Evolutionary conservation across 1,139 yeast genomes (phyloP).

Genomic region (Pneumocystis oryctolagi): DNA sequence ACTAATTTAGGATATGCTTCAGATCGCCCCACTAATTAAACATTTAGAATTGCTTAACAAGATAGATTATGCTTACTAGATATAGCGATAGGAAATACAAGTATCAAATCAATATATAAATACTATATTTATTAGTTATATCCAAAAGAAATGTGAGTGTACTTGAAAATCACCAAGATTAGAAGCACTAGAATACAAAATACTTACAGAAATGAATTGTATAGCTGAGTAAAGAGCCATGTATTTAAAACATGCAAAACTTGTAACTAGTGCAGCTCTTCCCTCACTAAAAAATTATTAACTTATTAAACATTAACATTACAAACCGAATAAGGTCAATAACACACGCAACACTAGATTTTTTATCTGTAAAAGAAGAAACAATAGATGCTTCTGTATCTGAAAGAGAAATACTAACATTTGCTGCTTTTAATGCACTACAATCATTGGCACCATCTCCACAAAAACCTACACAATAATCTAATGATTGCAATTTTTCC

Average conservation of each 20-base stretch:
- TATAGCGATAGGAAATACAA: slow-evolving; percentile 85
- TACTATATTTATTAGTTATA: slow-evolving; percentile 25
- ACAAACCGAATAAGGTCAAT: slow-evolving; percentile 52
- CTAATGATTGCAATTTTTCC: slow-evolving; percentile 65
- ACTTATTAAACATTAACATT: not conserved
- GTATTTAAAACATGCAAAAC: slow-evolving; percentile 92
- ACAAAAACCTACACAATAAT: slow-evolving; percentile 90
- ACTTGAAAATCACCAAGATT: slow-evolving; percentile 90
- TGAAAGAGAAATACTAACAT: slow-evolving; percentile 85
- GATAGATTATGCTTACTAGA: slow-evolving; percentile 27
- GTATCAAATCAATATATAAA: slow-evolving; percentile 73
- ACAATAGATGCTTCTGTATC: slow-evolving; percentile 99
- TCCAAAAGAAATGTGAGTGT: not conserved
- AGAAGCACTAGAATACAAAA: slow-evolving; percentile 74
- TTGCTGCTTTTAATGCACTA: slow-evolving; percentile 95
- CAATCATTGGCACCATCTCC: slow-evolving; percentile 91
- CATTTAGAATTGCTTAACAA: slow-evolving; percentile 18
- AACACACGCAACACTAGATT: slow-evolving; percentile 85
- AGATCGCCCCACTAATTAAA: slow-evolving; percentile 69
- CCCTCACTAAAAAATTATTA: slow-evolving; percentile 41
- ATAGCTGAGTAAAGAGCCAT: slow-evolving; percentile 96
- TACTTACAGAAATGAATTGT: slow-evolving; percentile 76
- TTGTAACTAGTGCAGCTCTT: slow-evolving; percentile 82
- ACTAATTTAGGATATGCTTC: slow-evolving; percentile 52
- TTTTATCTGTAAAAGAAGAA: slow-evolving; percentile 87